These are phyloP conservation scores for Piper longum DNA, from an alignment of 164 flowering plant species.

Conservation along the genomic window DNA sequence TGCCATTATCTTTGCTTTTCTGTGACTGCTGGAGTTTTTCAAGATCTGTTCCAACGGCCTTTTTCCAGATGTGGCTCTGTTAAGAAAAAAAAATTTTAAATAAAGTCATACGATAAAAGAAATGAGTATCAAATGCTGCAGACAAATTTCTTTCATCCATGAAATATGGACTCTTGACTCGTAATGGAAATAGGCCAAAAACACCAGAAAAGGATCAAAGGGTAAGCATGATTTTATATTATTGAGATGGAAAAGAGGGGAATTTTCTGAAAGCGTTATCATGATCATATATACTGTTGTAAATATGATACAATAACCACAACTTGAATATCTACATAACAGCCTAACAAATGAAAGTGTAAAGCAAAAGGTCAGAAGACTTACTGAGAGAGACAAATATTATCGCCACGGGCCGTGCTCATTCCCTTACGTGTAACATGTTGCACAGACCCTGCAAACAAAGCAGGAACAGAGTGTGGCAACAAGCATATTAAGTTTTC, in stretches of 20 bases:
- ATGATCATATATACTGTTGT: too few species aligned
- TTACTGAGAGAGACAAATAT: slow-evolving; percentile 18
- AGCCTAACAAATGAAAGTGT: background rate
- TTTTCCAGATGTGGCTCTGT: background rate
- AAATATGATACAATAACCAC: too few species aligned
- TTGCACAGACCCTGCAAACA: background rate
- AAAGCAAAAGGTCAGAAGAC: slow-evolving; percentile 4
- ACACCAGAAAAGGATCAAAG: too few species aligned
- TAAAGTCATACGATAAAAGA: too few species aligned
- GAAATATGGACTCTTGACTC: too few species aligned
- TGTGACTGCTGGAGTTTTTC: slow-evolving; percentile 46
- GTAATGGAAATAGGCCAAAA: too few species aligned
- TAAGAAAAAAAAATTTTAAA: background rate
- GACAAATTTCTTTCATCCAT: too few species aligned
- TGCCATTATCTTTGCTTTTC: slow-evolving; percentile 48
- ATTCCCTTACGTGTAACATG: slow-evolving; percentile 2
- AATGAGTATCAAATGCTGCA: background rate
- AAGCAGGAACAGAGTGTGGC: background rate
- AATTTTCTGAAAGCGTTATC: too few species aligned
- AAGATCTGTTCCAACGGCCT: slow-evolving; percentile 28
- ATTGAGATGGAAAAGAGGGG: too few species aligned
- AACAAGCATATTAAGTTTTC: too few species aligned
- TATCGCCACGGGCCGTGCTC: slow-evolving; percentile 8
- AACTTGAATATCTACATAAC: background rate
- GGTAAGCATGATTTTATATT: too few species aligned